phyloP scores from a whole-genome alignment of 768 basidiomycete species.

The Suillus occidentalis region DNA sequence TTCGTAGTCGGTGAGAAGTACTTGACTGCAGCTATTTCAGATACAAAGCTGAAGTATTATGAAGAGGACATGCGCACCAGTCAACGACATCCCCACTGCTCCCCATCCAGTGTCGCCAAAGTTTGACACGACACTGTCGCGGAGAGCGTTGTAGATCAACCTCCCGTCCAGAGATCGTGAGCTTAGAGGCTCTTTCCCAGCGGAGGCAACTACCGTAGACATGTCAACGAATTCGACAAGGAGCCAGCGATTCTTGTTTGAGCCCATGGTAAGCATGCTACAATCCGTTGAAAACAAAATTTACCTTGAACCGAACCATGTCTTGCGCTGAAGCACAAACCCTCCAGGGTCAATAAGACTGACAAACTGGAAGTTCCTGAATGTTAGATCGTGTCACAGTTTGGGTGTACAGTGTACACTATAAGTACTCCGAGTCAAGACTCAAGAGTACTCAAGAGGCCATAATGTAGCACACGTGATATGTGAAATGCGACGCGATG shows the following conservation, averaged over 20 bases:
- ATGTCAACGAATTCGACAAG: slow-evolving; percentile 70
- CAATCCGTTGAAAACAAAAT: background rate
- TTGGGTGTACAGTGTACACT: no score
- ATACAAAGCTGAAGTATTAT: background rate
- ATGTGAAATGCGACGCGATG: no score
- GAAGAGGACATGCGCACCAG: slow-evolving; percentile 44
- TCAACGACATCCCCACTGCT: slow-evolving; percentile 67
- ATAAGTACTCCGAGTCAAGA: no score
- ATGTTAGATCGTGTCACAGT: background rate
- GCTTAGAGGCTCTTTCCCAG: slow-evolving; percentile 2
- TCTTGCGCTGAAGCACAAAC: background rate
- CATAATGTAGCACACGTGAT: no score
- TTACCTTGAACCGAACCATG: slow-evolving; percentile 6
- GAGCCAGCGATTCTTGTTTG: slow-evolving; percentile 77
- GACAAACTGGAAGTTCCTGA: background rate
- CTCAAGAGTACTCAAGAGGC: no score
- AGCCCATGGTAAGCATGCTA: background rate
- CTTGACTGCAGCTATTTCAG: slow-evolving; percentile 55
- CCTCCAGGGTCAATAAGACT: background rate
- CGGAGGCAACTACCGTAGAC: slow-evolving; percentile 19
- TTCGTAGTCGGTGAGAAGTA: slow-evolving; percentile 85
- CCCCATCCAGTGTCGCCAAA: slow-evolving; percentile 92
- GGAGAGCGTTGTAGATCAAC: slow-evolving; percentile 66
- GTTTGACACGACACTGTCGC: slow-evolving; percentile 51
- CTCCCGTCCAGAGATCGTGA: slow-evolving; percentile 50